These are phyloP conservation scores for Pisolithus marmoratus DNA, from an alignment of 768 basidiomycete genomes.

Conservation along the genomic window DNA sequence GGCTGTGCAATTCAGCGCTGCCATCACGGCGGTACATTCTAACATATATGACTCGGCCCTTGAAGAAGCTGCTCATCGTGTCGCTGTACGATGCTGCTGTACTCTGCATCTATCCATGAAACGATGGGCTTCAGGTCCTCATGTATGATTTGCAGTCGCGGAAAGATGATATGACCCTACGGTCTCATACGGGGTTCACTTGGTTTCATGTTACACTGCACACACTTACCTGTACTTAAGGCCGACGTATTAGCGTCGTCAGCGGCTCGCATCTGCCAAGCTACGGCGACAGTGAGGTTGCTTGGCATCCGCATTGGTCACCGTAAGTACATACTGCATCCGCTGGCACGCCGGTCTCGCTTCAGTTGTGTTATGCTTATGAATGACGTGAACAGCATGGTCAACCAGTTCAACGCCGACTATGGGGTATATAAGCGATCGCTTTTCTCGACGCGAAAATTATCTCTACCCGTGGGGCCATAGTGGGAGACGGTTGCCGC, in stretches of 20 bases:
- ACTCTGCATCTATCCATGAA: too few species aligned
- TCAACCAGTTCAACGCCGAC: too few species aligned
- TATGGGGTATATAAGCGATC: neutral
- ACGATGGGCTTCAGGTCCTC: too few species aligned
- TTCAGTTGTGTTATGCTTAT: neutral
- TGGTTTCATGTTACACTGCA: neutral
- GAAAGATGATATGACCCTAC: too few species aligned
- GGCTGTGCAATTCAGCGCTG: too few species aligned
- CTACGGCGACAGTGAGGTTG: neutral
- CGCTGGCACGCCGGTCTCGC: neutral
- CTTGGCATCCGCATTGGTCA: neutral
- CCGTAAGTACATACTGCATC: neutral
- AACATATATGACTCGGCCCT: too few species aligned
- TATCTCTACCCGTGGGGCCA: neutral
- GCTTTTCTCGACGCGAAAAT: neutral
- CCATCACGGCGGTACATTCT: too few species aligned
- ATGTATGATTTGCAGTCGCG: too few species aligned
- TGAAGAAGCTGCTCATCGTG: too few species aligned
- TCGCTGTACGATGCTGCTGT: too few species aligned
- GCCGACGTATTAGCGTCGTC: conserved; percentile 11
- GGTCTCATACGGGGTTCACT: too few species aligned
- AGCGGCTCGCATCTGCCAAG: neutral
- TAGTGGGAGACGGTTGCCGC: neutral
- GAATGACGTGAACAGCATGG: conserved; percentile 1
- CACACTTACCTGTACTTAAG: too few species aligned